Evolutionary conservation across 1,139 yeast species (phyloP).

Genomic region (Kluyveromyces sp.): DNA sequence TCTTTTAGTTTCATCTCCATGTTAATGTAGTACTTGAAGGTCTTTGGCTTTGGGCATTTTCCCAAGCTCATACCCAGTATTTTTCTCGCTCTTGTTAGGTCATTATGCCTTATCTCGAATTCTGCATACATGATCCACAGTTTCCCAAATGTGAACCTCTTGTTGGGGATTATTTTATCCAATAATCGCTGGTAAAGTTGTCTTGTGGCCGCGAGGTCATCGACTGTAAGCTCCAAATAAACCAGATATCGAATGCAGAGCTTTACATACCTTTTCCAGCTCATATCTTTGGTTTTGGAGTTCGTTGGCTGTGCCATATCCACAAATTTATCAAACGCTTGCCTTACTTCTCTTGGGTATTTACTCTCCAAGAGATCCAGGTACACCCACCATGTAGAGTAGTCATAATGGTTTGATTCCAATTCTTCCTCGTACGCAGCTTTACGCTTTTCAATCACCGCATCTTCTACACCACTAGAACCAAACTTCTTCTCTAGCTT

Average conservation of each 20-base stretch:
- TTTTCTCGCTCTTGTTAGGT: constrained; percentile 51
- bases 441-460: constrained; percentile 47
- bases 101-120: constrained; percentile 61
- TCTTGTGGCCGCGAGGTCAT: constrained; percentile 42
- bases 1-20: constrained; percentile 49
- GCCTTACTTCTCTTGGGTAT: constrained; percentile 29
- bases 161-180: constrained; percentile 44
- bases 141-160: constrained; percentile 57
- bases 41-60: constrained; percentile 46
- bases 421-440: constrained; percentile 47
- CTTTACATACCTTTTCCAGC: constrained; percentile 64
- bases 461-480: constrained; percentile 43
- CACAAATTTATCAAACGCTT: constrained; percentile 42
- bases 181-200: constrained; percentile 44
- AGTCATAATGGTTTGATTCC: constrained; percentile 44
- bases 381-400: constrained; percentile 78
- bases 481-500: constrained; percentile 65
- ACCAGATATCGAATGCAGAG: constrained; percentile 64
- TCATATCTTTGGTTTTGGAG: constrained; percentile 27
- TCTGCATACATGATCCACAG: constrained; percentile 67
- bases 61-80: constrained; percentile 72
- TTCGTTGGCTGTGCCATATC: constrained; percentile 28
- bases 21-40: constrained; percentile 57
- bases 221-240: constrained; percentile 48
- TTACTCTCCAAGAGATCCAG: constrained; percentile 37